phyloP scores from a whole-genome alignment of 768 basidiomycete genomes.

The Leucocoprinus leucothites region DNA sequence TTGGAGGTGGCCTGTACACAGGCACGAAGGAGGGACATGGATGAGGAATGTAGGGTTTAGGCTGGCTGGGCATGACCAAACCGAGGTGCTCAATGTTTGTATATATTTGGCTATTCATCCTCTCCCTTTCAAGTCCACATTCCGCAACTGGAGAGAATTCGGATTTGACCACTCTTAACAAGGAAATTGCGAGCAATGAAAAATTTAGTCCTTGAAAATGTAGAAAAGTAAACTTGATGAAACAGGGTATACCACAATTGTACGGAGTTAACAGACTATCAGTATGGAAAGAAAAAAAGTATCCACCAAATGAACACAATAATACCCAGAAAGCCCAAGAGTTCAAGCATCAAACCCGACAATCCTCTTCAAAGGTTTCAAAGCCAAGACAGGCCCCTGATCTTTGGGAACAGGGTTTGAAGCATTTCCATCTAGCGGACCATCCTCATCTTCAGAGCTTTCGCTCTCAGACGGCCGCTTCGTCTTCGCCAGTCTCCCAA shows the following conservation, averaged over 20 bases:
- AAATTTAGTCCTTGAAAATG: too few relatives aligned
- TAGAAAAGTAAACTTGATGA: background rate
- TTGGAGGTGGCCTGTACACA: slow-evolving; percentile 31
- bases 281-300: background rate
- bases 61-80: background rate
- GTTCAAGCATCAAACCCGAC: slow-evolving; percentile 49
- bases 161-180: too few relatives aligned
- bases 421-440: slow-evolving; percentile 42
- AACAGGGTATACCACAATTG: background rate
- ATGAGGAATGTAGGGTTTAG: slow-evolving; percentile 2
- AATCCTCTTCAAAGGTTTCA: slow-evolving; percentile 57
- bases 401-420: slow-evolving; percentile 32
- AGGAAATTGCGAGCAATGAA: too few relatives aligned
- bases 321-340: background rate
- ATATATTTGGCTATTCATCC: background rate
- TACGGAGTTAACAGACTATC: background rate
- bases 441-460: slow-evolving; percentile 48
- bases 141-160: too few relatives aligned
- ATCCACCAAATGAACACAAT: background rate
- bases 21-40: slow-evolving; percentile 57
- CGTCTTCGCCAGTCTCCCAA: slow-evolving; percentile 50
- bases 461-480: slow-evolving; percentile 59
- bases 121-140: background rate
- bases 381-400: slow-evolving; percentile 51
- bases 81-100: slow-evolving; percentile 16